Evolutionary conservation across 179 eudicot species (phyloP), one percentile per base, ranked within the genome.

Genomic region (Patellifolia procumbens): DNA sequence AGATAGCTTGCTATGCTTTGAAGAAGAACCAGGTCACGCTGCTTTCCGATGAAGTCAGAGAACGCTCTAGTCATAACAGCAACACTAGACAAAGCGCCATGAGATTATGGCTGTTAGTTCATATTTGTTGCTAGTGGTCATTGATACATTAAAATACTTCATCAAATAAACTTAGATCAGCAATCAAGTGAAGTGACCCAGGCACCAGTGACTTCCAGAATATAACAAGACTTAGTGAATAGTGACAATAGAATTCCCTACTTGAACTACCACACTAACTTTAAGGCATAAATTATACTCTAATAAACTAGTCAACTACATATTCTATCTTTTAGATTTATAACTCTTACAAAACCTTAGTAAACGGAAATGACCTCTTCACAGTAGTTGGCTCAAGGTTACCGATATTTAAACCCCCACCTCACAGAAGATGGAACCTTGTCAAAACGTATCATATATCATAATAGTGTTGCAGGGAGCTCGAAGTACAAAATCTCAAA

Each of bases 61-160:
- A 86, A 80, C 60, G 98, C 99, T 85, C 89, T 88, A 29, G 99
- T 95, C 97, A 93, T 95, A 75, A 95, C 97, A 72, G 97, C 99
- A 88, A 92, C 97, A 86, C 99, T 95, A 82, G 53, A 83, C 70
- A 63, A 78, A 82, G 59, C 56, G 13, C 39, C 32, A 68, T 28
- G 5, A 45, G 35, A 65, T 34, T 52, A 70, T 3, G 49, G 48
- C 22, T 42, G 64, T 72, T 42, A 81, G 83, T 69, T 62, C 52
- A 64, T 52, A 45, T 20, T 46, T 7, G 48, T 42, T 28, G 60
- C 51, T 43, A 39, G 8, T 34, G 28, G 48, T 16, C n/a, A 39
- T 39, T 39, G 8, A 39, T 39, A 39, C 8, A n/a, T n/a, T n/a
- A n/a, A n/a, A 28, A 22, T 22, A 17, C 9, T 39, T 5, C 70